Evolutionary conservation across 1,139 yeast species (phyloP), one percentile per base, ranked within the genome.

Genomic region (Scheffersomyces lignicola): DNA sequence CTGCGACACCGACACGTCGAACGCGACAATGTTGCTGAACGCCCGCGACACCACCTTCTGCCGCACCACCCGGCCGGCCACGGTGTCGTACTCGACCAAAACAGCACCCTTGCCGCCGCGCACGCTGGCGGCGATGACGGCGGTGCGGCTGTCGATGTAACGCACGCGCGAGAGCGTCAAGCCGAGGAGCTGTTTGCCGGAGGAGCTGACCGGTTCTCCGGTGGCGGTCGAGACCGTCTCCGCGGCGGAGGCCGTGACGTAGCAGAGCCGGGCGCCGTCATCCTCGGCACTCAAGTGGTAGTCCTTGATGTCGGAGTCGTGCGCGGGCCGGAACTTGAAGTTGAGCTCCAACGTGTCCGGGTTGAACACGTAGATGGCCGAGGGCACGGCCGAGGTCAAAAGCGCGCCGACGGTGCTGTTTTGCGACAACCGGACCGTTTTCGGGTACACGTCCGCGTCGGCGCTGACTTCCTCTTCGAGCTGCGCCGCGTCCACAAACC

Each of bases 11-110:
- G 66, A 57, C 25, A 69, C 61, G 49, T 83, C 95, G 54, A 88
- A 60, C 1, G 94, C 82, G 0, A 94, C 86, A 18, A 85, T 69
- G 31, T 84, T 83, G 43, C 74, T 78, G 45, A 79, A 64, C 38
- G 76, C 80, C 30, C 65, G 73, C 4, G 82, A 70, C 5, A 82
- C 58, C 5, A 69, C 51, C 17, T 63, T 61, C 13, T 69, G 58
- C 42, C 64, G 70, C 10, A 69, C 48, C 12, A 80, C 60, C 24
- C 67, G 64, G 14, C 73, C 67, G 16, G 62, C 56, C 5, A 63
- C 51, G 37, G 74, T 56, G 29, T 73, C 69, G 48, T 69, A 76
- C 41, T 67, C 69, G 24, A 59, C 54, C 49, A 60, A 44, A 44
- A 46, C 74, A 2, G 66, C 82, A 3, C 54, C 60, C 28, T 54